Evolutionary conservation across 108 stramenopile species (phyloP), one percentile per base, ranked within the genome.

Genomic region (Phaeodactylum tricornutum): DNA sequence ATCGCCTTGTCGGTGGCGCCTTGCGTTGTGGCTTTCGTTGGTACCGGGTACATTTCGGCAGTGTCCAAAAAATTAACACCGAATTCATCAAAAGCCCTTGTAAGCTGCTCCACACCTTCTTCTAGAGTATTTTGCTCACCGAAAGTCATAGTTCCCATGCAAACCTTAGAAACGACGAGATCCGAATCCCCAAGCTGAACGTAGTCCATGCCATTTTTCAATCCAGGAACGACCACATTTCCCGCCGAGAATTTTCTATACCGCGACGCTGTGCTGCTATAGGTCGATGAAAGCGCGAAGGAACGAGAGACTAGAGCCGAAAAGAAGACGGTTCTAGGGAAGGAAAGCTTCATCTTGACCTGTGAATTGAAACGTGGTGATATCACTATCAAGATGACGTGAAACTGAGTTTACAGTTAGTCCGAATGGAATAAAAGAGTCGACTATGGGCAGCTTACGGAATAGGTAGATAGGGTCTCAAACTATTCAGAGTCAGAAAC

Each of bases 31-130:
- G 75, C 47, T 7, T 76, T 72, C 7, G 67, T 69, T 0, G 77
- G 73, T 2, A 81, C 75, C 1, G 86, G 84, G 53, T 85, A 93
- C 67, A 90, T 77, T 62, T 96, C 94, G 3, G 94, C 92, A 12
- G 94, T 96, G 43, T 96, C 96, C 11, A 96, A 26, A 55, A 92
- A 92, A 53, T 96, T 96, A 43, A 96, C 69, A 2, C 93, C 96
- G 49, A 83, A 88, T 5, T 88, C 52, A 55, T 92, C 87, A 54
- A 74, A 87, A 6, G 95, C 93, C 25, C 43, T 43, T 26, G 84
- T 75, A 1, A 96, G 62, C 52, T 84, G 84, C 17, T 69, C 76
- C 17, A 92, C 80, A 19, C 90, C 96, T 45, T 95, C 86, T 45
- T 84, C 74, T 7, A 79, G 43, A 7, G 81, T 86, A 57, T 94